These are phyloP conservation scores for Xylariaceae sp. DNA, from an alignment of 2,329 filamentous ascomycete species.

Conservation along the genomic window DNA sequence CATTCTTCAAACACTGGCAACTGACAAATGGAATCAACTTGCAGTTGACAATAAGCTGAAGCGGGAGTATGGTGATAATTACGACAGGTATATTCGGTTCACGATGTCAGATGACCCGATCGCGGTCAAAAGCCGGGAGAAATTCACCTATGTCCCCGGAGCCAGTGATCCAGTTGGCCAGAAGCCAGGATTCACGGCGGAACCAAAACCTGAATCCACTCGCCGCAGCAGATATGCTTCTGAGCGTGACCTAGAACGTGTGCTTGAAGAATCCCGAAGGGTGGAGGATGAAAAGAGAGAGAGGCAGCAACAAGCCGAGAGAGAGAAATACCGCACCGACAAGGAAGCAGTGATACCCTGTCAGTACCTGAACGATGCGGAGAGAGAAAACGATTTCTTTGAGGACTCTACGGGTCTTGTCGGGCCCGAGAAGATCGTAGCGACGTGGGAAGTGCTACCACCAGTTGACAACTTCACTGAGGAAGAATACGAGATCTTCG, in stretches of 20 bases:
- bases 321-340: constrained; percentile 65
- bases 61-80: constrained; percentile 44
- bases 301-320: constrained; percentile 59
- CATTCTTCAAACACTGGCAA: constrained; percentile 42
- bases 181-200: constrained; percentile 41
- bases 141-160: constrained; percentile 42
- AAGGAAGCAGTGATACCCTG: constrained; percentile 73
- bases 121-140: constrained; percentile 52
- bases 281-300: constrained; percentile 69
- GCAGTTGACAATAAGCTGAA: constrained; percentile 38
- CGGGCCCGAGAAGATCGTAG: constrained; percentile 62
- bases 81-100: constrained; percentile 51
- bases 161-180: constrained; percentile 32
- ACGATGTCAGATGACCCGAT: constrained; percentile 53
- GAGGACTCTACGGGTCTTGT: constrained; percentile 63
- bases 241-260: constrained; percentile 69
- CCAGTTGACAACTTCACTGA: constrained; percentile 71
- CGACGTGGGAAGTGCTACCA: constrained; percentile 67
- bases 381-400: constrained; percentile 56
- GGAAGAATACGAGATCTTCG: constrained; percentile 66
- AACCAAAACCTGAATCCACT: constrained; percentile 51
- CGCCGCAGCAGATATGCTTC: constrained; percentile 59
- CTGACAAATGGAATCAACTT: constrained; percentile 36
- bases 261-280: constrained; percentile 66
- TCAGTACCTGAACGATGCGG: constrained; percentile 61